Evolutionary conservation across 345 rosid species (phyloP), one percentile per base, ranked within the genome.

Genomic region (Hibiscus syriacus): DNA sequence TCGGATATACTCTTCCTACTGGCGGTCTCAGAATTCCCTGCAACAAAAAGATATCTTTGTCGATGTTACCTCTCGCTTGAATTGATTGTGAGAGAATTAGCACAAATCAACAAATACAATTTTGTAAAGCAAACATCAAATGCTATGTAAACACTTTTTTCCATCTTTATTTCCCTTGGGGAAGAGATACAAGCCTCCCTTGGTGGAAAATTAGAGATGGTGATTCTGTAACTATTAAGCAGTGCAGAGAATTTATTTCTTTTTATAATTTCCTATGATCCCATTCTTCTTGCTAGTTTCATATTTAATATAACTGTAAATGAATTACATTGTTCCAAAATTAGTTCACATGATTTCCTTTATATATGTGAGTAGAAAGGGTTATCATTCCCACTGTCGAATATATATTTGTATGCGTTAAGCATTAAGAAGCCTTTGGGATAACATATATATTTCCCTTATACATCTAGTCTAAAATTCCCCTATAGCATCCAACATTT

Each of bases 21-120:
- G 84, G 82, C 1, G 77, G 80, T 30, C 79, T 80, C 66, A 82
- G 77, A 2, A 75, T 80, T 64, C 78, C 82, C 2, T 82, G 82
- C 67, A 66, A 55, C 2, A 77, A 80, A 77, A 80, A 69, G 79
- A 78, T 12, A 38, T 58, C 43, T 82, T 80, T 64, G n/a, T 53
- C 10, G 17, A 49, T 9, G 26, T 65, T 17, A 30, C 56, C 43
- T 48, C 69, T 49, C n/a, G 10, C 26, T 48, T 65, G 69, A n/a
- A 46, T 43, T 16, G 54, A 64, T 45, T 23, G 5, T 0, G 14
- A 38, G 41, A 41, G 13, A n/a, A 43, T 10, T 66, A 12, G 30
- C 58, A 2, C 49, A 20, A 39, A 39, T 20, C 48, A 12, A 10
- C 64, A 6, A 22, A 12, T 12, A 30, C 66, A 58, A 57, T 69